Conservation (phyloP, 495 filamentous ascomycete genomes). For the Daldinia loculata region DNA sequence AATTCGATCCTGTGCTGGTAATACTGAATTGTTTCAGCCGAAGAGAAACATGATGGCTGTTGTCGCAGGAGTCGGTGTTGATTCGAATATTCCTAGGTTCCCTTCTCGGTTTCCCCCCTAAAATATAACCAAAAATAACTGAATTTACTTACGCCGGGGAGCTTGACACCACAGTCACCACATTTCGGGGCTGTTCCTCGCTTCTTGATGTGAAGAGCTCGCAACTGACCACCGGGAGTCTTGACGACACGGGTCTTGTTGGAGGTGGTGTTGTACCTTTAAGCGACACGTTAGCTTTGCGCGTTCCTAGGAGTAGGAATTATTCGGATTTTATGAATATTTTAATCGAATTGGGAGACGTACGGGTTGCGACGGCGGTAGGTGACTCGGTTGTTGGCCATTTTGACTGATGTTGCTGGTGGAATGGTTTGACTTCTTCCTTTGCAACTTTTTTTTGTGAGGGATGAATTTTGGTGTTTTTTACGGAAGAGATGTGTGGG, state of each 20-base stretch:
- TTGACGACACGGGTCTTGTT: constrained; percentile 97
- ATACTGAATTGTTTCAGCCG: background rate
- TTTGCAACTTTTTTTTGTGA: constrained; percentile 55
- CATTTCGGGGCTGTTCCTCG: constrained; percentile 95
- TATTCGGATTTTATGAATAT: constrained; percentile 20
- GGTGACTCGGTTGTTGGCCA: constrained; percentile 64
- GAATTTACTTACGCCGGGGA: constrained; percentile 81
- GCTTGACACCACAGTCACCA: constrained; percentile 96
- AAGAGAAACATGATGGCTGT: background rate
- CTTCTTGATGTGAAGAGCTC: constrained; percentile 99
- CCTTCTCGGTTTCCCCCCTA: background rate
- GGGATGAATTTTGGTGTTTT: constrained; percentile 56
- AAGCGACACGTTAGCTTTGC: constrained; percentile 41
- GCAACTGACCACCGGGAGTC: constrained; percentile 93
- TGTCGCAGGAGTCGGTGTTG: background rate
- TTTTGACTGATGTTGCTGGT: constrained; percentile 67
- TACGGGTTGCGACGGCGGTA: constrained; percentile 92
- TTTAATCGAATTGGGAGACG: constrained; percentile 53
- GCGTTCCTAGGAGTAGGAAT: constrained; percentile 12
- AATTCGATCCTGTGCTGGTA: background rate
- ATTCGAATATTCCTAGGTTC: background rate
- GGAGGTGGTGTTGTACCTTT: constrained; percentile 93
- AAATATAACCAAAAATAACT: constrained; percentile 7
- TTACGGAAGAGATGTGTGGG: constrained; percentile 43
- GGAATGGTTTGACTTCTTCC: constrained; percentile 52